Base-by-base conservation (phyloP, 2,329 filamentous ascomycete species). In the Fusarium sp. region DNA sequence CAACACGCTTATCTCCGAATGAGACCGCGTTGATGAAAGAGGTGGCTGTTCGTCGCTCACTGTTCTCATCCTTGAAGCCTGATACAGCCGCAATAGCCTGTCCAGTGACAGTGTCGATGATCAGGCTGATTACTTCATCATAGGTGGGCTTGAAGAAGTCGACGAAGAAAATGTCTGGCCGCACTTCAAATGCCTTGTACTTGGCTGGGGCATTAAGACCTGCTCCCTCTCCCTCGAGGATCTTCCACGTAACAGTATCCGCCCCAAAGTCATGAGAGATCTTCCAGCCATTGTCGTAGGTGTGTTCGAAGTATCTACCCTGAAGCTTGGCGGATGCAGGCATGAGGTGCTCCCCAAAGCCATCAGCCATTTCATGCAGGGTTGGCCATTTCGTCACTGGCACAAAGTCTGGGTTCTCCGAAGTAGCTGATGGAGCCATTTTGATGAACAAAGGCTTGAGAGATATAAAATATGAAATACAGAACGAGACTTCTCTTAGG, bases 71-170 rank as follows among this genome's bases (percentile, higher is more conserved):
- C n/a, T 32, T 27, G 22, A 68, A 68, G 11, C 66, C 61, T 3
- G 66, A 68, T 0, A 65, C 4, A 10, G 41, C 66, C 0, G 41
- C 60, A 0, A 65, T 33, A 1, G 48, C 52, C 13, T 68, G 56
- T 0, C 65, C 65, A 3, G 61, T 65, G 0, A 0, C 19, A 0
- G 35, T 2, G 25, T 69, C 50, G 13, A 56, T 2, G 1, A 68
- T 47, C 19, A 68, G 13, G 6, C 13, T 69, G 46, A 69, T 56
- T 6, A 57, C 41, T 7, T 69, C 61, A 0, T 66, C 35, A 13
- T 69, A 66, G 2, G 19, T 27, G 7, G 66, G 52, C 8, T 69
- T 69, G 35, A 55, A 20, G 13, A 69, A 68, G 20, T 68, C 66
- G 11, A 69, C 33, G 7, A 69, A 58, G 43, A 68, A 68, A 2